Base-by-base conservation (phyloP, 1,284 basidiomycete genomes). In the Bjerkandera adusta region DNA sequence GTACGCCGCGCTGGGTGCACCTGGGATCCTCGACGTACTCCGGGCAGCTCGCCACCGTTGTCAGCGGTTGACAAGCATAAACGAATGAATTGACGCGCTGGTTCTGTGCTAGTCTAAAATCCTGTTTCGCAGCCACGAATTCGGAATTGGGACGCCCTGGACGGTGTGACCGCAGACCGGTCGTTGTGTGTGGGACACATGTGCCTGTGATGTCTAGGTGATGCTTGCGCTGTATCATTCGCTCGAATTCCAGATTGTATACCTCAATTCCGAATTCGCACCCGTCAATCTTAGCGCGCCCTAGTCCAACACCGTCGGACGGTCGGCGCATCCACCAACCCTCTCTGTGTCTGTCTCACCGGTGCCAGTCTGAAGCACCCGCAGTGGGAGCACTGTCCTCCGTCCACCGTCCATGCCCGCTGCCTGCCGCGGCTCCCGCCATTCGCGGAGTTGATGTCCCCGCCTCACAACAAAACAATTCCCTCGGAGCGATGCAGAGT, bases 11-110 rank as follows among this genome's bases (percentile, higher is more conserved):
- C n/a, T n/a, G n/a, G n/a, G n/a, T n/a, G n/a, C n/a, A n/a, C n/a
- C n/a, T n/a, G n/a, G n/a, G n/a, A 13, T 13, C 26, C 16, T 21
- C 40, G 3, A 43, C 26, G 13, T 20, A 30, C 18, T 21, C 20
- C 43, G 38, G 20, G 29, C 25, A 29, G 37, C 15, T 21, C 26
- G 18, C 21, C 18, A 40, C 37, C 18, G 37, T 30, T 30, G 16
- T 21, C 29, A 13, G 7, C 11, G 21, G 18, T 24, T 46, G 45
- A 41, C 45, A 40, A 24, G 30, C 38, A 47, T 47, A 47, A 47
- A 47, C 45, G 45, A 47, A 47, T 47, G 36, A 16, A 5, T 33
- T 30, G 40, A 42, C 27, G 40, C 40, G 30, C n/a, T 35, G 26
- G n/a, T 45, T 26, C 43, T 24, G 35, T n/a, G n/a, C n/a, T n/a